A percentile compares a stretch with the other conserved stretches of the same genome.
These are phyloP conservation scores for Penicillium italicum DNA, from an alignment of 2,329 filamentous ascomycete genomes.

Conservation along the genomic window DNA sequence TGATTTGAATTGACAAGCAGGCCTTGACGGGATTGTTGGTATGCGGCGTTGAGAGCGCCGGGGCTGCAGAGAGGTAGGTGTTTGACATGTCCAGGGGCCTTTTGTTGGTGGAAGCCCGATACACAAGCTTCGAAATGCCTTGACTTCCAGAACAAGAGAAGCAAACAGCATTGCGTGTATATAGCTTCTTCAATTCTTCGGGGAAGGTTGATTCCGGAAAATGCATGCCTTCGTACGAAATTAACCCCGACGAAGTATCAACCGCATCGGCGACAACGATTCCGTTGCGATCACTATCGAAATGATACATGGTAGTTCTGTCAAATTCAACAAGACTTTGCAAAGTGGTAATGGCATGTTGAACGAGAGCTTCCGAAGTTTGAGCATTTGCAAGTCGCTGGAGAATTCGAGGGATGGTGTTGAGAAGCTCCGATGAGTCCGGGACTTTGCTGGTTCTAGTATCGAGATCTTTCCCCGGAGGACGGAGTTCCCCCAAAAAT, in stretches of 20 bases:
- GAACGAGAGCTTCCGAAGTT: conserved; percentile 68
- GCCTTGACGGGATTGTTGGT: conserved; percentile 78
- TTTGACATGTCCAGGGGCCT: conserved; percentile 74
- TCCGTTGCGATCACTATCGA: conserved; percentile 76
- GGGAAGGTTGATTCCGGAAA: conserved; percentile 86
- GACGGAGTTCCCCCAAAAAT: not conserved
- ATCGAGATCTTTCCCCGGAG: not conserved
- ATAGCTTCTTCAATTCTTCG: conserved; percentile 74
- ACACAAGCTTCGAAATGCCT: conserved; percentile 72
- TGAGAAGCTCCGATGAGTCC: conserved; percentile 65
- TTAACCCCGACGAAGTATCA: conserved; percentile 68
- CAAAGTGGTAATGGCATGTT: conserved; percentile 73
- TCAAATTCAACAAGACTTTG: conserved; percentile 84
- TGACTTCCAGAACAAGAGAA: conserved; percentile 77
- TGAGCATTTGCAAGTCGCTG: conserved; percentile 73
- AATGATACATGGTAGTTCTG: conserved; percentile 87
- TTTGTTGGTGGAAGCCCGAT: conserved; percentile 68
- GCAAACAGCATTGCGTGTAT: conserved; percentile 80
- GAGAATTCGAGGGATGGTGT: conserved; percentile 84
- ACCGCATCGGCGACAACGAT: conserved; percentile 81
- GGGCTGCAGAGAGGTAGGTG: conserved; percentile 78
- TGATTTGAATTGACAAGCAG: conserved; percentile 88
- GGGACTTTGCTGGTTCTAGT: not conserved
- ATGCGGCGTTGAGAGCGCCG: conserved; percentile 75
- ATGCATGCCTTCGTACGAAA: conserved; percentile 77